Evolutionary conservation across 495 filamentous ascomycete genomes (phyloP).

Genomic region (Recurvomyces mirabilis): DNA sequence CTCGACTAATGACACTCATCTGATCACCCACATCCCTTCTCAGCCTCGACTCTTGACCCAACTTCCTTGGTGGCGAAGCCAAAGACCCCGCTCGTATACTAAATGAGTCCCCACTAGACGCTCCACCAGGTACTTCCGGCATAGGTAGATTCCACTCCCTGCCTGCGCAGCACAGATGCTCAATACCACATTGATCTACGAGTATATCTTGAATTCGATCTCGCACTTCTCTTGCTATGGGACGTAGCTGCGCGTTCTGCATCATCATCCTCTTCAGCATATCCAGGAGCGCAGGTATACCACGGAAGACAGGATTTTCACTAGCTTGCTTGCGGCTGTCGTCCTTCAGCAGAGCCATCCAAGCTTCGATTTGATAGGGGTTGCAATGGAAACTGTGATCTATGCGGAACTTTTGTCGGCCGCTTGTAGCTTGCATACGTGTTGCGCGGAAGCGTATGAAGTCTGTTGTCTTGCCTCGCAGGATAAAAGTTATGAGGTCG

Average conservation of each 20-base stretch:
- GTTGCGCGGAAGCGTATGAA: conserved; percentile 61
- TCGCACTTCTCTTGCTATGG: conserved; percentile 25
- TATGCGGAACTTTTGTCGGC: conserved; percentile 14
- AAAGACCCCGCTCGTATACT: not conserved
- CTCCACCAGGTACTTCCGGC: not conserved
- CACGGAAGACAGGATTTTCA: conserved; percentile 22
- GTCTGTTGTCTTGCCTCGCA: conserved; percentile 57
- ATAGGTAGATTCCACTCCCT: conserved; percentile 8
- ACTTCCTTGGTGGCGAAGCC: no score
- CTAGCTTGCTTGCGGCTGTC: conserved; percentile 11
- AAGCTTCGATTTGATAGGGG: conserved; percentile 59
- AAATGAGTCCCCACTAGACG: conserved; percentile 2
- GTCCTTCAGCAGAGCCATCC: conserved; percentile 56
- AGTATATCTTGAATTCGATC: conserved; percentile 25
- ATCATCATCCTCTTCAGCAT: conserved; percentile 28
- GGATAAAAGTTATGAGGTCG: conserved; percentile 57
- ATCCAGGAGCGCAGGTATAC: conserved; percentile 25
- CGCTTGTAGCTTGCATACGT: conserved; percentile 45
- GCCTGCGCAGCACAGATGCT: conserved; percentile 15
- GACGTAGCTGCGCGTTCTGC: conserved; percentile 24
- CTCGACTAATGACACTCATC: no score
- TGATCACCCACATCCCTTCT: no score
- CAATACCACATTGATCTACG: conserved; percentile 21
- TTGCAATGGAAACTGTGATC: conserved; percentile 79
- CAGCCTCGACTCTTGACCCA: no score